Percentiles rank a stretch among this genome's conserved stretches.
phyloP scores from a whole-genome alignment of 192 early-diverging fungal genomes.

The Coemansia sp. region DNA sequence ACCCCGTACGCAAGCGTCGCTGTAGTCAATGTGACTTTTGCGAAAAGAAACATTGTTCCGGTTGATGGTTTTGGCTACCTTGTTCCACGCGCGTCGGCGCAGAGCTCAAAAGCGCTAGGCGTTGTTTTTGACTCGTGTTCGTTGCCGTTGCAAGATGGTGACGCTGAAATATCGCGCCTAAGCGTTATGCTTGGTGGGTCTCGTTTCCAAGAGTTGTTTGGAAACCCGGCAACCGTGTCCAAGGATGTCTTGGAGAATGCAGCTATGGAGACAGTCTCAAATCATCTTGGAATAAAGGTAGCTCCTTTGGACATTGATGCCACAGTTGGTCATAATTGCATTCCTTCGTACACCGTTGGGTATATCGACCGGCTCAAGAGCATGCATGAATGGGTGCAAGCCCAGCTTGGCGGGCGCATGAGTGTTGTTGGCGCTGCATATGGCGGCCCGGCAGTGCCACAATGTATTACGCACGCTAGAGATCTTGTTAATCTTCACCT shows the following conservation, averaged over 20 bases:
- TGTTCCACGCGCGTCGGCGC: constrained; percentile 63
- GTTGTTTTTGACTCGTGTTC: constrained; percentile 86
- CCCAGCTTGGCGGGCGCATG: constrained; percentile 55
- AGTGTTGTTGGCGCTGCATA: constrained; percentile 80
- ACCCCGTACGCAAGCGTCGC: no score
- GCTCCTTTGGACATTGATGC: constrained; percentile 53
- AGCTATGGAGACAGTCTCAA: constrained; percentile 59
- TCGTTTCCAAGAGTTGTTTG: constrained; percentile 62
- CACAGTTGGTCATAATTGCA: constrained; percentile 69
- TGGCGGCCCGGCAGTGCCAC: constrained; percentile 80
- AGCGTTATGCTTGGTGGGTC: constrained; percentile 94
- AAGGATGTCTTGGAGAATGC: constrained; percentile 26
- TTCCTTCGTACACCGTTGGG: constrained; percentile 87
- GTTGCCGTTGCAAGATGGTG: constrained; percentile 63
- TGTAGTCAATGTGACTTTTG: no score
- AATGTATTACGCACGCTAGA: constrained; percentile 69
- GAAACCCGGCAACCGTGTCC: constrained; percentile 16
- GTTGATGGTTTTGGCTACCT: constrained; percentile 91
- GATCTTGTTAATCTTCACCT: constrained; percentile 59
- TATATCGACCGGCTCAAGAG: constrained; percentile 64
- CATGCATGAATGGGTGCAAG: constrained; percentile 59
- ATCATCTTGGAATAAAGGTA: constrained; percentile 58
- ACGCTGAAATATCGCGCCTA: constrained; percentile 48
- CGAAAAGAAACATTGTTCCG: no score
- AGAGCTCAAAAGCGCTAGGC: constrained; percentile 61